A percentile compares a stretch with the other conserved stretches of the same genome.
phyloP scores from a whole-genome alignment of 1,139 yeast species.

The Blastobotrys illinoisensis region DNA sequence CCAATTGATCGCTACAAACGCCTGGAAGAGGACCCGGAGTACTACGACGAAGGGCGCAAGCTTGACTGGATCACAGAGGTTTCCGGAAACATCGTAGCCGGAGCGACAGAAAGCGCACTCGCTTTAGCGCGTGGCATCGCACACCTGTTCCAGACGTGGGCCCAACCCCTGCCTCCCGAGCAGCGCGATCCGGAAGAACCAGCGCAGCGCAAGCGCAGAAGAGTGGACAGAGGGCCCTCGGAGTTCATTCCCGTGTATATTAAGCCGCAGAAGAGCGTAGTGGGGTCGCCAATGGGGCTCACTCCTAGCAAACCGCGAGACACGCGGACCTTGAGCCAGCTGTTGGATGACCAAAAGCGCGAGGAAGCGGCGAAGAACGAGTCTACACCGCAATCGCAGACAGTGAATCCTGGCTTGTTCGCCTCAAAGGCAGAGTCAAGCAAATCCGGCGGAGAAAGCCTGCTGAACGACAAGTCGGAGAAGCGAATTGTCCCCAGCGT shows the following conservation, averaged over 20 bases:
- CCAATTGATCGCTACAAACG: background rate
- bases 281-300: background rate
- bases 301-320: background rate
- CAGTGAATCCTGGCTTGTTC: conserved; percentile 13
- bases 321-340: background rate
- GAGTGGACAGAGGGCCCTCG: background rate
- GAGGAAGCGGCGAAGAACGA: background rate
- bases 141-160: background rate
- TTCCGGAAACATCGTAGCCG: background rate
- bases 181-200: background rate
- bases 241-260: background rate
- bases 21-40: background rate
- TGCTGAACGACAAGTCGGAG: background rate
- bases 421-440: conserved; percentile 8
- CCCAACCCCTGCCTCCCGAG: background rate
- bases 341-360: background rate
- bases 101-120: background rate
- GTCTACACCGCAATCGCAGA: conserved; percentile 1
- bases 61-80: background rate
- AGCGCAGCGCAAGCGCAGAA: background rate
- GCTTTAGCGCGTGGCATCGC: background rate
- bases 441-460: background rate
- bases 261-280: background rate
- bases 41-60: background rate
- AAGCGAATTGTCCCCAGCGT: conserved; percentile 8